Evolutionary conservation across 2,329 filamentous ascomycete genomes (phyloP), one percentile per base, ranked within the genome.

Genomic region (Ophiostoma angusticollis): DNA sequence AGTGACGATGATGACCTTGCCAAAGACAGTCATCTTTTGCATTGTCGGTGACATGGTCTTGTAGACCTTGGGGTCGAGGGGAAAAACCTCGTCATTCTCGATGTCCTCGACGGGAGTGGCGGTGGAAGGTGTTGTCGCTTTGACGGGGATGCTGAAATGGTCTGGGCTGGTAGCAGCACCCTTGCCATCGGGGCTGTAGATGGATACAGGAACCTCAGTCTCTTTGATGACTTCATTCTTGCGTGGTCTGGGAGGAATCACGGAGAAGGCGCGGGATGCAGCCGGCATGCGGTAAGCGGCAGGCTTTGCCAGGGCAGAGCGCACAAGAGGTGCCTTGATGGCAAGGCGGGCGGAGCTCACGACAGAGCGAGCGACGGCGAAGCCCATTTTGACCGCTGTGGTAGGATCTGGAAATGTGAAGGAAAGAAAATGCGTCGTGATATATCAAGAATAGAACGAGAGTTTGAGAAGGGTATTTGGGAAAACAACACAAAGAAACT

Each of bases 1-100:
- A 55, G 80, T 84, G 50, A 85, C 60, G 47, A 84, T 68, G 48
- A 82, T 78, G 40, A 78, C 72, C 68, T 84, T 84, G 55, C 67
- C 77, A 56, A 71, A 72, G 44, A 84, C 67, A 37, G 68, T 74
- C 68, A 83, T 79, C 59, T 71, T 79, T 59, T 75, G 68, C 60
- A 84, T 65, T 25, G 77, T 84, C 22, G 70, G 66, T 5, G 78
- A 72, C 55, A 84, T 64, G 31, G 64, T 58, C 35, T 67, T 57
- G 57, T 65, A 75, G 40, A 73, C 62, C 50, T 66, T 62, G 44
- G 66, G 60, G 46, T 63, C 63, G 31, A 80, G 62, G 16, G 73
- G 72, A 19, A 60, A 50, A 35, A 76, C 62, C 33, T 68, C 64
- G 36, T 69, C 59, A 49, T 72, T 66, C 31, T 57, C 50, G 12